These are phyloP conservation scores for Elsinoe ampelina DNA, from an alignment of 2,329 filamentous ascomycete genomes.

Conservation along the genomic window DNA sequence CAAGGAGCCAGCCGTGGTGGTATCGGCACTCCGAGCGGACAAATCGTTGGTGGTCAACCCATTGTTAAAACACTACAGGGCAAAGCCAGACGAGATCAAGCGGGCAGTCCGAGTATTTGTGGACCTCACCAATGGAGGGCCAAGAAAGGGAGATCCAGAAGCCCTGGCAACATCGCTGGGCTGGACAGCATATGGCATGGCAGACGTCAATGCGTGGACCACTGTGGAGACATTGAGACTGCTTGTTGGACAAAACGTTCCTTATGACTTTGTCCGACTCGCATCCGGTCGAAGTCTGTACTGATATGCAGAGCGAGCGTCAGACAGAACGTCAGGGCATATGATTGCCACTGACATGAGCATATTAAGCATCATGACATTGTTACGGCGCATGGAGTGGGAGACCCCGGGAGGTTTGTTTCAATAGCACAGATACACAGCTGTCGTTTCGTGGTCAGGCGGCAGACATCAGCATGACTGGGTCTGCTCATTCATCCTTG, in stretches of 20 bases:
- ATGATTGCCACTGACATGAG: not conserved
- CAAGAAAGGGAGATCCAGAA: constrained; percentile 58
- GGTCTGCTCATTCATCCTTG: not conserved
- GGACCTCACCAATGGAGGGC: constrained; percentile 58
- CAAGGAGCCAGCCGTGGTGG: constrained; percentile 70
- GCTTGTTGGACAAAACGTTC: constrained; percentile 77
- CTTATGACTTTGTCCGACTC: constrained; percentile 75
- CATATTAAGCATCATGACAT: not conserved
- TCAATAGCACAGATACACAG: constrained; percentile 4
- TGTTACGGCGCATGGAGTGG: constrained; percentile 3
- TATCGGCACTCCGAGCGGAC: constrained; percentile 68
- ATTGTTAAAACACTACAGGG: constrained; percentile 60
- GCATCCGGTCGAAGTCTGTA: constrained; percentile 52
- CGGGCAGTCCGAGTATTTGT: constrained; percentile 58
- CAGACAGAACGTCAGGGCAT: not conserved
- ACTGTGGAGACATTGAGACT: constrained; percentile 72
- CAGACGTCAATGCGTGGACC: constrained; percentile 74
- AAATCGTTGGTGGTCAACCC: constrained; percentile 72
- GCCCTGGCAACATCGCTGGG: constrained; percentile 63
- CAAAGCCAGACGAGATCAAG: constrained; percentile 28
- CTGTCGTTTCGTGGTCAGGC: not conserved
- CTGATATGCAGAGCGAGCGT: not conserved
- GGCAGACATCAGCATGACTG: not conserved
- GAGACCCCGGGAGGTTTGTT: not conserved
- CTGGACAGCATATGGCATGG: constrained; percentile 69